Evolutionary conservation across 208 protist species (phyloP), one percentile per base, ranked within the genome.

Genomic region (Acanthamoeba royreba): DNA sequence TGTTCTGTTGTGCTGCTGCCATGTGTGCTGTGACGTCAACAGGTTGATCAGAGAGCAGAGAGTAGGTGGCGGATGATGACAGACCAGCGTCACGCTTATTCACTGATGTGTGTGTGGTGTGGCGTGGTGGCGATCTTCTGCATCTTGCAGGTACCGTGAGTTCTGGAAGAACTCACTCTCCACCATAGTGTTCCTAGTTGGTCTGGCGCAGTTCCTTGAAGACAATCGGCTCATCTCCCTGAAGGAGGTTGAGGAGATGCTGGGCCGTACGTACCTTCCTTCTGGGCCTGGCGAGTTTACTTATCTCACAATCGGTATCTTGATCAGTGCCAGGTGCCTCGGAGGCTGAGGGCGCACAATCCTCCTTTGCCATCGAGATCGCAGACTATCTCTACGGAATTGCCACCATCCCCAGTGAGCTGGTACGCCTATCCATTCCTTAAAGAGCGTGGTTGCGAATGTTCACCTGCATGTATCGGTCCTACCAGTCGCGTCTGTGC

Each of bases 331-430:
- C 66, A 22, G 66, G 66, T 28, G 66, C 40, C 38, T 15, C 35
- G 7, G 43, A 88, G 79, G 43, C 47, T 4, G 79, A 52, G 33
- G 79, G 49, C 17, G 43, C 79, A 22, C 79, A 77, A n/a, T 92
- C 55, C 28, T 52, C 86, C 15, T 92, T 92, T 42, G n/a, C 35
- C 40, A 74, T 92, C 28, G 86, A 92, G 22, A 46, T 92, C n/a
- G 17, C 38, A 15, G 86, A 92, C 86, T 92, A 74, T 40, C 86
- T 92, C n/a, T 92, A 92, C 28, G 86, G 86, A 19, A 46, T 92
- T 3, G 38, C 53, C 35, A 55, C 2, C 28, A 63, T 92, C 28
- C 86, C 86, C 33, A 92, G 49, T 40, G 86, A 92, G 35, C 53
- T 92, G 86, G 86, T 92, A 46, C 49, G 49, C 19, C 49, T 9